A percentile compares a stretch with the other conserved stretches of the same genome.
Conservation (phyloP, 805 yeast species). For the Kluyveromyces starmeri region DNA sequence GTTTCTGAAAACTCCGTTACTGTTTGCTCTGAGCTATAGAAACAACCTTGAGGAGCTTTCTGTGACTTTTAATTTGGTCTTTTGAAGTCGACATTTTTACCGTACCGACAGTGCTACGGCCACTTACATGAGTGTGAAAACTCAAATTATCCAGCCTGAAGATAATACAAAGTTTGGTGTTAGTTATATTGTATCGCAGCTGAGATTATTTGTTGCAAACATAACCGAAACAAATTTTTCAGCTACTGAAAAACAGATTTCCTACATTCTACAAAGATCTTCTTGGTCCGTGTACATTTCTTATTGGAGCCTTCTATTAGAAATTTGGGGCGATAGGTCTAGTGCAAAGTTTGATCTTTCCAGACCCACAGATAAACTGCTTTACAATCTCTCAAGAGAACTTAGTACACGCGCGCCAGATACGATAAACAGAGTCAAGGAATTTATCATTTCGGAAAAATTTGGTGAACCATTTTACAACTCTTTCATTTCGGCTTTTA, state of each 20-base stretch:
- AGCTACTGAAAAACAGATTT: constrained; percentile 13
- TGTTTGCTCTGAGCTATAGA: too few relatives aligned
- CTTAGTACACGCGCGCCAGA: constrained; percentile 13
- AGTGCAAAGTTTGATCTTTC: constrained; percentile 10
- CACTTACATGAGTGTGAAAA: too few relatives aligned
- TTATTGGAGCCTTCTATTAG: constrained; percentile 23
- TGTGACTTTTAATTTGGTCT: too few relatives aligned
- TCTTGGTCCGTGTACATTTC: constrained; percentile 14
- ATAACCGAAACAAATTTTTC: constrained; percentile 15
- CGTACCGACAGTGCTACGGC: too few relatives aligned
- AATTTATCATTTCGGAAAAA: constrained; percentile 12
- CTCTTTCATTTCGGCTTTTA: neutral
- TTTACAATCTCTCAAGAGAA: constrained; percentile 14
- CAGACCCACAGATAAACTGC: constrained; percentile 17
- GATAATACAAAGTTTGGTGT: too few relatives aligned
- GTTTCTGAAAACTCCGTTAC: too few relatives aligned
- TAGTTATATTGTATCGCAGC: too few relatives aligned
- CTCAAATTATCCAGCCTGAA: too few relatives aligned
- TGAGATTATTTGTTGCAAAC: constrained; percentile 21
- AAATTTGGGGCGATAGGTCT: constrained; percentile 17
- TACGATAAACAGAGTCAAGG: constrained; percentile 10
- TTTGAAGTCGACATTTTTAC: too few relatives aligned
- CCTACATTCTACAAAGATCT: constrained; percentile 19
- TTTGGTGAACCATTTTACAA: constrained; percentile 6
- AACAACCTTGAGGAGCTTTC: too few relatives aligned